Evolutionary conservation across 345 rosid genomes (phyloP), one percentile per base, ranked within the genome.

Genomic region (Raphanus raphanistrum): DNA sequence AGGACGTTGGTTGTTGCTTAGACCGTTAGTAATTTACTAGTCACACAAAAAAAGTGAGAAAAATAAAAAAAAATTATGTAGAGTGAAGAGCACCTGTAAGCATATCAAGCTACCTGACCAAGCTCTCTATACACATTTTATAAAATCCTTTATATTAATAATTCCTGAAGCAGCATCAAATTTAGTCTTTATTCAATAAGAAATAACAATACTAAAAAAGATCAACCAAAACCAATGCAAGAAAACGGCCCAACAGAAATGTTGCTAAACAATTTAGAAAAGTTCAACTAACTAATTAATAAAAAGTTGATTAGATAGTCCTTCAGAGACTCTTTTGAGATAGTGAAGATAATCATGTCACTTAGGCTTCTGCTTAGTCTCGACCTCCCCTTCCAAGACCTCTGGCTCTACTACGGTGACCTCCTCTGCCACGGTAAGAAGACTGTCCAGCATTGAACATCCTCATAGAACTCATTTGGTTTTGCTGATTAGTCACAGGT

Each of bases 401-500:
- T 26, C 32, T 59, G 32, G n/a, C 31, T 57, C 13, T 57, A 57
- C 61, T 55, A 2, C 5, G 61, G 4, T 9, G 62, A 57, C n/a
- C 31, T 57, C 63, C 32, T 59, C 63, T 59, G 63, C 63, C 15
- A 59, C 63, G 16, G 63, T 27, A 59, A 26, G 63, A 58, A 58
- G 65, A 61, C 6, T n/a, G 36, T 6, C 36, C 65, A 61, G 65
- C 21, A 15, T 28, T 13, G 31, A 61, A 29, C 36, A 29, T 15
- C 65, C 16, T 32, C 32, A 55, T 55, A 55, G 61, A 8, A 55
- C 28, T 25, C 62, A 32, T 41, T 41, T 12, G 55, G 33, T 66
- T 41, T 15, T 66, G 70, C 55, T 25, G 54, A 25, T 25, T 66
- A 25, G 70, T 41, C 16, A 48, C 7, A 48, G 16, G 54, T 48